Base-by-base conservation (phyloP, 1,284 basidiomycete genomes). In the Melampsora americana region DNA sequence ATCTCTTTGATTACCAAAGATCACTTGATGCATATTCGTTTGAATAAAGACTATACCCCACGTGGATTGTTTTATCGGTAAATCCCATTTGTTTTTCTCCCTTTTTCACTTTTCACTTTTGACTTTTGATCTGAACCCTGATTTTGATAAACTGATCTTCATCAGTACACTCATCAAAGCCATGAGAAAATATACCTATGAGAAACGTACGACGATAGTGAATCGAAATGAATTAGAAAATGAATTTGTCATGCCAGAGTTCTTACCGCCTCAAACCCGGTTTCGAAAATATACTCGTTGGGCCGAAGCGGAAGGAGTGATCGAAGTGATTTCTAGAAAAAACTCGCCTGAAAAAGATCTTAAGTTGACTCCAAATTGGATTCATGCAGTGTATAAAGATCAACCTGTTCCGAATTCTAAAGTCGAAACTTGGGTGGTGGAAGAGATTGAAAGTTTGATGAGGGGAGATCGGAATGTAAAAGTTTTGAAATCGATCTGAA, bases 271-370 rank as follows among this genome's bases (percentile, higher is more conserved):
- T 20, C 9, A 56, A 1, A 56, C 53, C 0, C 7, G 2, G 2
- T 56, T 56, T 56, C 53, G 53, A 16, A 56, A 56, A 20, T 56
- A 56, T 23, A 56, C 53, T n/a, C 53, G 28, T 56, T 56, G n/a
- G 18, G 53, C 53, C 53, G 53, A n/a, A n/a, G n/a, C n/a, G 18
- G n/a, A 56, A 28, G 53, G 53, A 12, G 53, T 56, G 53, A 56
- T 56, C n/a, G 53, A n/a, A 20, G 28, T 56, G 53, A 56, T 56
- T n/a, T 28, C 53, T 23, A 56, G 28, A 28, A 14, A 11, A 7
- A 56, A 56, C 2, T n/a, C n/a, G 14, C 4, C n/a, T 28, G 53
- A 16, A 3, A 56, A 56, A 56, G 53, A 56, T 28, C n/a, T 56
- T 20, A 56, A 23, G 53, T 56, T 56, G 20, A 56, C 53, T 0